These are phyloP conservation scores for Alternaria burnsii DNA, from an alignment of 2,329 filamentous ascomycete genomes.

Conservation along the genomic window DNA sequence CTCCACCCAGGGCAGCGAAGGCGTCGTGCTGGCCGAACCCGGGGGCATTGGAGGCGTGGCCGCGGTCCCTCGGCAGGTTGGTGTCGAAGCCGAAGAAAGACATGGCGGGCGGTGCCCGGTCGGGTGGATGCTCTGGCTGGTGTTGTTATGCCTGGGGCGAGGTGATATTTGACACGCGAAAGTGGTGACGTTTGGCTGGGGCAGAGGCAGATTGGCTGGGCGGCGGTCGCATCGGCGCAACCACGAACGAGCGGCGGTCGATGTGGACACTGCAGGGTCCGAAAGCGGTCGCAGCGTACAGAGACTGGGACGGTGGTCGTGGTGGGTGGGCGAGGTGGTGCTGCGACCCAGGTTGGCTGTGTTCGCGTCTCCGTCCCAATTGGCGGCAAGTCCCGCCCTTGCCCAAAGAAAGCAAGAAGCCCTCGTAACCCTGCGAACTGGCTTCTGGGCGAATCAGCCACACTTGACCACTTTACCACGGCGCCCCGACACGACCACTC, in stretches of 20 bases:
- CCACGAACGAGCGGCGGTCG: background rate
- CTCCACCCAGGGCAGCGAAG: conserved; percentile 80
- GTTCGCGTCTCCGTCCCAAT: conserved; percentile 4
- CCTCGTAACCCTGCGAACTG: background rate
- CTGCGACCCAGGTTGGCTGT: background rate
- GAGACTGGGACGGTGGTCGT: conserved; percentile 1
- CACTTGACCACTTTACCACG: conserved; percentile 10
- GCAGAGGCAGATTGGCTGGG: conserved; percentile 2
- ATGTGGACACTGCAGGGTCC: background rate
- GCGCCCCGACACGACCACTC: conserved; percentile 17
- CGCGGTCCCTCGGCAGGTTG: conserved; percentile 67
- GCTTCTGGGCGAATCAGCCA: conserved; percentile 23
- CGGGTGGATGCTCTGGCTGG: conserved; percentile 10
- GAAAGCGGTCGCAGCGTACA: background rate
- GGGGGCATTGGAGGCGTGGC: conserved; percentile 73
- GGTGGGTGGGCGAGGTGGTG: background rate
- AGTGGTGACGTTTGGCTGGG: conserved; percentile 32
- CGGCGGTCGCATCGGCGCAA: conserved; percentile 10
- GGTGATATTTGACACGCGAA: conserved; percentile 12
- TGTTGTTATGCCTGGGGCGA: conserved; percentile 7
- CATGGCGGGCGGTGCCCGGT: conserved; percentile 62
- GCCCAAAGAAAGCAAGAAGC: background rate
- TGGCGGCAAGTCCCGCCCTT: conserved; percentile 18
- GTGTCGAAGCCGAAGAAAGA: conserved; percentile 93
- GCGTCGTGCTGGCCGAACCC: conserved; percentile 91